Base-by-base conservation (phyloP, 1,139 yeast genomes). In the Taphrina deformans region DNA sequence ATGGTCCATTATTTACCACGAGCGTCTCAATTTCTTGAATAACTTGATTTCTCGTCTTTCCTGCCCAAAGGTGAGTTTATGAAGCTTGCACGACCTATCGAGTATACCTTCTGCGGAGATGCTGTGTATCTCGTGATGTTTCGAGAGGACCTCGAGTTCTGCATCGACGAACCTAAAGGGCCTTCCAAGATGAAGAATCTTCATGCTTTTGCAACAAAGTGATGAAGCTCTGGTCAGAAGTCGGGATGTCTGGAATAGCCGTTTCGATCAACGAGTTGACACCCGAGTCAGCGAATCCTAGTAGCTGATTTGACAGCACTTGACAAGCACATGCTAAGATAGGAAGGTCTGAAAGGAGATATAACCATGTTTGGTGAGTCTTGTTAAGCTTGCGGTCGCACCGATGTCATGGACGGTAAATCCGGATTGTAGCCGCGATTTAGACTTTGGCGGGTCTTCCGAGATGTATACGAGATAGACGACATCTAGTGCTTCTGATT, bases 1-100 rank as follows among this genome's bases (percentile, higher is more conserved):
- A 53, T 1, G 58, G 58, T 26, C 58, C 58, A n/a, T 38, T 33
- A 12, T 38, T 9, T 40, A 7, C 35, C n/a, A 53, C 58, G 9
- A 16, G 6, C 27, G 23, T 31, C 27, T 51, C 18, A 5, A 51
- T 33, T 16, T 29, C 27, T 6, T 16, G 27, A 6, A 51, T 51
- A 14, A 33, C 55, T 31, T 29, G 27, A 31, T 33, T 18, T 16
- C 55, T 29, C 2, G 40, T 14, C 16, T 10, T 12, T 7, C 53
- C 53, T 48, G 16, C 18, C 18, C 14, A n/a, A 26, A 21, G n/a
- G n/a, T 44, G n/a, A 21, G 27, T n/a, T 18, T 24, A 5, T 27
- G 9, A 18, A 9, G 2, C 10, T 21, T 21, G 48, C 7, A 10
- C 27, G 27, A 44, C 24, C 27, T 21, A 10, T 31, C 10, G 48